Evolutionary conservation across 1,284 basidiomycete genomes (phyloP).

Genomic region (Phellopilus nigrolimitatus): DNA sequence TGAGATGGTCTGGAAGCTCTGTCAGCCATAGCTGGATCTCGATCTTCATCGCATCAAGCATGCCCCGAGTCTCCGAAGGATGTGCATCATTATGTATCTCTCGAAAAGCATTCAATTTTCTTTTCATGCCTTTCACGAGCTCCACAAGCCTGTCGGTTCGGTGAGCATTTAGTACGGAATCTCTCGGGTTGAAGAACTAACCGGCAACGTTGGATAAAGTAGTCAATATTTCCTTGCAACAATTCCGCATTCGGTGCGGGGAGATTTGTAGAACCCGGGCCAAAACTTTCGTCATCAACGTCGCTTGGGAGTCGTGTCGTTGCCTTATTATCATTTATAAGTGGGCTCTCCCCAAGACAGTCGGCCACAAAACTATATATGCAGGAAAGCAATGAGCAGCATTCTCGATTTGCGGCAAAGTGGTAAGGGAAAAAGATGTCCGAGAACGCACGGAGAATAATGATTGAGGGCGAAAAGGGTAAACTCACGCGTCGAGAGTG

Average conservation of each 20-base stretch:
- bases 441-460: not conserved
- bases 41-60: constrained; percentile 48
- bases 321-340: constrained; percentile 46
- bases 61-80: constrained; percentile 35
- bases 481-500: constrained; percentile 66
- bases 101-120: constrained; percentile 32
- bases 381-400: constrained; percentile 14
- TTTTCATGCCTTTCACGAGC: constrained; percentile 46
- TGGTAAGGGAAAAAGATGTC: not conserved
- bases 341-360: constrained; percentile 51
- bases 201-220: constrained; percentile 28
- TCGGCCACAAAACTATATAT: constrained; percentile 59
- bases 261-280: constrained; percentile 38
- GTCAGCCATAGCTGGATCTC: constrained; percentile 51
- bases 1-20: constrained; percentile 38
- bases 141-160: constrained; percentile 43
- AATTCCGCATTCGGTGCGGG: constrained; percentile 33
- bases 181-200: constrained; percentile 25
- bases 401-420: not conserved
- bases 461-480: constrained; percentile 7
- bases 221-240: constrained; percentile 28
- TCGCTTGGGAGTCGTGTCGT: constrained; percentile 45
- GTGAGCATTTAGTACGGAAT: no score
- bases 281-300: constrained; percentile 46
- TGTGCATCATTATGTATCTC: constrained; percentile 33